Evolutionary conservation across 371 early-diverging fungal genomes (phyloP), one percentile per base, ranked within the genome.

Genomic region (Haplosporangium sp.): DNA sequence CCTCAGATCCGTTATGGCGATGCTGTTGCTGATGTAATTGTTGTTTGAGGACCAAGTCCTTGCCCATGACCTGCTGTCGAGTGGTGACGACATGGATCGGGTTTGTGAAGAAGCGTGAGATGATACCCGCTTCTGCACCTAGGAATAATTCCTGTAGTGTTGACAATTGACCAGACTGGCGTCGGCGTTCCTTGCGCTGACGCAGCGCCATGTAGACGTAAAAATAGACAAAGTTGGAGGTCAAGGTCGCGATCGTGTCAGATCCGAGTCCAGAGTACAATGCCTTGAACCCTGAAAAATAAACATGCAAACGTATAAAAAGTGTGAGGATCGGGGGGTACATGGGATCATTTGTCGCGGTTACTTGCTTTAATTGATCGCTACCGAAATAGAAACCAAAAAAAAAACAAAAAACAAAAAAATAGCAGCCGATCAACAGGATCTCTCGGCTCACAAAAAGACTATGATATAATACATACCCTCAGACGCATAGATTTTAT

Each of bases 141-240:
- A 89, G 64, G 61, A 89, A 87, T 29, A 89, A 60, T 46, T 89
- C 87, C 67, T 89, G 89, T 23, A 85, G 72, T 6, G 84, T 77
- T 53, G 86, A 85, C 59, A 89, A 58, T 48, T 84, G 73, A 4
- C 86, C 84, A 3, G 77, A 64, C 11, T 47, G 62, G 37, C 87
- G 86, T 18, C 83, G 62, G 47, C 81, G 85, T 45, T 89, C 89
- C 55, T 89, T 87, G 6, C 86, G 64, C 54, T 89, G 86, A 18
- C 89, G 76, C 4, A 89, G 64, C 0, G 86, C 82, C 38, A 85
- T 86, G 60, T 89, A 89, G 57, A 86, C 84, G 59, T 89, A 89
- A 62, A 86, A 87, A 61, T 87, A 89, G n/a, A 87, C 84, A 59
- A 89, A 89, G 59, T 85, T 89, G 20, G 89, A 89, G 5, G 84